These are phyloP conservation scores for Lanmaoa pseudosensibilis DNA, from an alignment of 768 basidiomycete species.

Conservation along the genomic window DNA sequence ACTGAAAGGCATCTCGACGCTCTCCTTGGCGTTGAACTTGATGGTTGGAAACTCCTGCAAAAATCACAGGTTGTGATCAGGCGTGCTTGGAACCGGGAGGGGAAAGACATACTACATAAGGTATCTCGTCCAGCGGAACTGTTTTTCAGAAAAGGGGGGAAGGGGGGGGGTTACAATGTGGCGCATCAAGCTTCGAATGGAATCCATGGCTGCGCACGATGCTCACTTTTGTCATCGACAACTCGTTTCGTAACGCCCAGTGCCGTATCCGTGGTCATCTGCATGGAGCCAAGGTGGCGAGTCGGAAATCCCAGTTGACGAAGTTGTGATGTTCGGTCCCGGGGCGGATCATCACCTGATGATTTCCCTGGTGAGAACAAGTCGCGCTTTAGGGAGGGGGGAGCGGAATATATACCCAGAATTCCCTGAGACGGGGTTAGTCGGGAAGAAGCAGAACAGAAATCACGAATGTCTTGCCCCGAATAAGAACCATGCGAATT, in stretches of 20 bases:
- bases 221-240: conserved; percentile 65
- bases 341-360: conserved; percentile 91
- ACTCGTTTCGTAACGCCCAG: conserved; percentile 87
- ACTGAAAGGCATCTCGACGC: conserved; percentile 99
- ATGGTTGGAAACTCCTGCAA: conserved; percentile 89
- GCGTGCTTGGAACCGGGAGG: background rate
- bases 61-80: background rate
- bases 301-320: conserved; percentile 83
- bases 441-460: background rate
- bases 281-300: conserved; percentile 80
- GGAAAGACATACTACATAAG: conserved; percentile 55
- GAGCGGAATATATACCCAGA: conserved; percentile 40
- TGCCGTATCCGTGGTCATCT: conserved; percentile 99
- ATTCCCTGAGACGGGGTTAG: conserved; percentile 47
- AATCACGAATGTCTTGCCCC: conserved; percentile 52
- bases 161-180: background rate
- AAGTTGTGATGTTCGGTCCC: conserved; percentile 89
- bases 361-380: background rate
- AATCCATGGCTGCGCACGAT: background rate
- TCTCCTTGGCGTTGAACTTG: conserved; percentile 79
- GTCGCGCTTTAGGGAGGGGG: background rate
- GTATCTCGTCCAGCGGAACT: conserved; percentile 71
- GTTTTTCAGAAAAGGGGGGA: background rate
- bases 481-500: conserved; percentile 89
- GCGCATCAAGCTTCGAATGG: background rate